Base-by-base conservation (phyloP, 2,329 filamentous ascomycete genomes). In the Neocatenulostroma microsporum region DNA sequence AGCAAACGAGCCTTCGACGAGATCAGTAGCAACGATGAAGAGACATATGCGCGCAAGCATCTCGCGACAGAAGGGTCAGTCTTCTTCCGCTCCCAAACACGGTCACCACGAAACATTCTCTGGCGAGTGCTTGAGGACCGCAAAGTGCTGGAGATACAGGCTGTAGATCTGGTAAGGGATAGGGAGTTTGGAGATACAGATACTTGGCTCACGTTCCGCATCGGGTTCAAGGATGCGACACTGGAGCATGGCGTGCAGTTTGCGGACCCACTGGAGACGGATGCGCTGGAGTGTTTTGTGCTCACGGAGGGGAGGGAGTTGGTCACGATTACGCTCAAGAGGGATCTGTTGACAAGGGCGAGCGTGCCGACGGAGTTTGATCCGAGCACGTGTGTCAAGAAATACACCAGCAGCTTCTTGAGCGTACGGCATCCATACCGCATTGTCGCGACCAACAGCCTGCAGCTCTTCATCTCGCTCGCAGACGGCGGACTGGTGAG, bases 111-210 rank as follows among this genome's bases (percentile, higher is more conserved):
- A 56, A 85, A 78, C 61, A 93, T 96, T 57, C 72, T 94, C 31
- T 98, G 91, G 91, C 78, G 89, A 50, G 73, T 96, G 25, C 66
- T 95, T 42, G 82, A 94, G 54, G 78, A 85, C 52, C 78, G 79
- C 54, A 83, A 76, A 48, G 70, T 86, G 44, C 70, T 98, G 50
- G 89, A 91, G 63, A 72, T 98, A 34, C 82, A 85, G 55, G 80
- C 78, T 26, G 78, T 84, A 42, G 91, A 98, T 62, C 66, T 95
- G 47, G 82, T 78, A 15, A 57, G 87, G 74, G 65, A 75, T 71
- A 45, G 44, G 20, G 44, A 39, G 28, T 33, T 37, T 5, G 30
- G 35, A 8, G 47, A 72, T 70, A 43, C 73, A 70, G 48, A 56
- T 34, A 49, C 48, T 25, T 73, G 78, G 15, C 67, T 91, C 34